Conservation (phyloP, 768 basidiomycete species). For the Amanita rimosa region DNA sequence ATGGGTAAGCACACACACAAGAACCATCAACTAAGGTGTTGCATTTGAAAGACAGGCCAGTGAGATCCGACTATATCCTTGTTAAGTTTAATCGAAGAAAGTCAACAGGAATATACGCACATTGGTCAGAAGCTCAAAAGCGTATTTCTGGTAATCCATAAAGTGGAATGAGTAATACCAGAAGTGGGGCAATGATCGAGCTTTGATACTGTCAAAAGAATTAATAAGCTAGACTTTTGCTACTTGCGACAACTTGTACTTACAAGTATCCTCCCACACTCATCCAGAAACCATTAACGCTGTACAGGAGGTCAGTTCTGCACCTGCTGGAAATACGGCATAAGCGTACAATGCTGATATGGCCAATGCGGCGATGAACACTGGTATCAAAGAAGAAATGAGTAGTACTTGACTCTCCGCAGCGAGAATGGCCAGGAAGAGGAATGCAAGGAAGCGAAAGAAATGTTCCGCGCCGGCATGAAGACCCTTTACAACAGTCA, state of each 20-base stretch:
- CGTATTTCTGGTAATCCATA: constrained; percentile 42
- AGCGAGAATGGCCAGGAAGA: constrained; percentile 41
- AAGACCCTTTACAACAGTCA: constrained; percentile 25
- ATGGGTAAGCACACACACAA: constrained; percentile 40
- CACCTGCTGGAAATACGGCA: constrained; percentile 10
- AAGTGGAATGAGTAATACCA: constrained; percentile 49
- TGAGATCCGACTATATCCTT: not conserved
- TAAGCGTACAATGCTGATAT: constrained; percentile 27
- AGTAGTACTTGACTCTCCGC: constrained; percentile 43
- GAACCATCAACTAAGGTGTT: constrained; percentile 17
- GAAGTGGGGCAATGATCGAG: constrained; percentile 41
- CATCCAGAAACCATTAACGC: constrained; percentile 50
- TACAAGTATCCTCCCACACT: constrained; percentile 36
- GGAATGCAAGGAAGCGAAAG: constrained; percentile 43
- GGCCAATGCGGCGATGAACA: constrained; percentile 51
- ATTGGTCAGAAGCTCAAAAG: constrained; percentile 26
- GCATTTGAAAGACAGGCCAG: not conserved
- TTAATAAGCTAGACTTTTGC: not conserved
- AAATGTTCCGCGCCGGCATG: constrained; percentile 35
- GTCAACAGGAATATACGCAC: constrained; percentile 28
- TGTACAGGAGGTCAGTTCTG: constrained; percentile 2
- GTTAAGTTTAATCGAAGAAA: not conserved
- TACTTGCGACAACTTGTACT: constrained; percentile 10
- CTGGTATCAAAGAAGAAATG: constrained; percentile 38
- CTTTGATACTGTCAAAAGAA: constrained; percentile 32